A percentile compares a stretch with the other conserved stretches of the same genome.
phyloP scores from a whole-genome alignment of 1,139 yeast genomes.

The Maudiozyma humilis region DNA sequence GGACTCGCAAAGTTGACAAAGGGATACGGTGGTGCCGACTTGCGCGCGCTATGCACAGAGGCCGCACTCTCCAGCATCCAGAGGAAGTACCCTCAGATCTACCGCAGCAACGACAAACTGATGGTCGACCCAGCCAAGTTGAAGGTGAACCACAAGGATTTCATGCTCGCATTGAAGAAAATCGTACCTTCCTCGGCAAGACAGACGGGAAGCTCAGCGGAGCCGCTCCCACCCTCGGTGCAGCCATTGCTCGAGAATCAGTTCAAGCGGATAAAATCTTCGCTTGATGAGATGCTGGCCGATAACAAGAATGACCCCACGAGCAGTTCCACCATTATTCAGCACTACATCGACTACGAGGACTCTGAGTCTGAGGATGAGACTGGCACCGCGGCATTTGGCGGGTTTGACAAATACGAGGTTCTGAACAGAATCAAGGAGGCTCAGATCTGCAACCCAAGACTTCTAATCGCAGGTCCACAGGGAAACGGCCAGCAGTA shows the following conservation, averaged over 20 bases:
- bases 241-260: constrained; percentile 51
- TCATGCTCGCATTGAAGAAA: constrained; percentile 76
- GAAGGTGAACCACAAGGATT: constrained; percentile 75
- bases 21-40: constrained; percentile 98
- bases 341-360: constrained; percentile 29
- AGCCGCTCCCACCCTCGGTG: constrained; percentile 71
- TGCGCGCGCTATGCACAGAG: constrained; percentile 89
- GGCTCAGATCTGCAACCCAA: constrained; percentile 74
- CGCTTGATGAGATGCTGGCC: constrained; percentile 58
- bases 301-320: constrained; percentile 30
- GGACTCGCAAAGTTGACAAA: constrained; percentile 76
- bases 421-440: constrained; percentile 49
- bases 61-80: constrained; percentile 91
- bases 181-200: constrained; percentile 91
- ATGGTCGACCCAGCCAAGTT: constrained; percentile 64
- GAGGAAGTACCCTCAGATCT: constrained; percentile 88
- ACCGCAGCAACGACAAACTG: constrained; percentile 65
- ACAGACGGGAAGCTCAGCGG: constrained; percentile 63
- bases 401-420: constrained; percentile 64
- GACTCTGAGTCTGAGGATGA: constrained; percentile 23
- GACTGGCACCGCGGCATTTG: constrained; percentile 35
- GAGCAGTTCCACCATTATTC: constrained; percentile 29
- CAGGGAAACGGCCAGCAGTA: constrained; percentile 88
- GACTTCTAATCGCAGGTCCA: constrained; percentile 63
- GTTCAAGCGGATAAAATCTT: constrained; percentile 40